These are phyloP conservation scores for Talaromyces borbonicus DNA, from an alignment of 495 filamentous ascomycete species.

Conservation along the genomic window DNA sequence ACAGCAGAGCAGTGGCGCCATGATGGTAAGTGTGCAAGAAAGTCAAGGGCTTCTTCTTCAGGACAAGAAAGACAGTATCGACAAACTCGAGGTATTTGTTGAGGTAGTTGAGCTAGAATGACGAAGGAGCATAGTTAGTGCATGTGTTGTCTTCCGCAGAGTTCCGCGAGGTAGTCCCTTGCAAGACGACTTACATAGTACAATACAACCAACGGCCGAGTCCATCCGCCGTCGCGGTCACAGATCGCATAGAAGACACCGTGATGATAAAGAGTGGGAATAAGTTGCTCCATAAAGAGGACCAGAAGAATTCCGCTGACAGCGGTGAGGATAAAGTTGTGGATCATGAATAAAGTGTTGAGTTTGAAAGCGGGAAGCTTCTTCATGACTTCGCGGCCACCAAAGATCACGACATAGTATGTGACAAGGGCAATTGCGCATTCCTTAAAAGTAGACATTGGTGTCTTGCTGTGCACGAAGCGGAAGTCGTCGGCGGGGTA, in stretches of 20 bases:
- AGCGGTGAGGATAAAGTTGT: constrained; percentile 55
- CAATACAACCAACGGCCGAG: constrained; percentile 50
- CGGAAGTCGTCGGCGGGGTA: constrained; percentile 39
- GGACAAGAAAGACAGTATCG: constrained; percentile 60
- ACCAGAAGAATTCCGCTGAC: constrained; percentile 51
- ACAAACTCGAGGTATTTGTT: constrained; percentile 64
- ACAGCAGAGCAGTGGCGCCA: constrained; percentile 60
- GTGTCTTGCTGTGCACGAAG: constrained; percentile 39
- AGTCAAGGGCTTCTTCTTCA: constrained; percentile 71
- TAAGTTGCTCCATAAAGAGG: constrained; percentile 56
- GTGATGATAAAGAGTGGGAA: constrained; percentile 48
- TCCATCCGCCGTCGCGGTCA: constrained; percentile 56
- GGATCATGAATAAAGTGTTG: constrained; percentile 58
- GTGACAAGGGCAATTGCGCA: constrained; percentile 32
- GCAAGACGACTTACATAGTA: constrained; percentile 49
- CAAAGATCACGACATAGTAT: constrained; percentile 52
- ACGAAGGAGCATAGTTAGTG: too few species aligned
- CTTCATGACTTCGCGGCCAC: constrained; percentile 58
- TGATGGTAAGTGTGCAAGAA: constrained; percentile 72
- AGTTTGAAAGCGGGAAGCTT: constrained; percentile 47
- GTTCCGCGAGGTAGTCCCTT: too few species aligned
- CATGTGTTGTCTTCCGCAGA: too few species aligned
- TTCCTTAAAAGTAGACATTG: constrained; percentile 36
- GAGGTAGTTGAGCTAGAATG: constrained; percentile 55
- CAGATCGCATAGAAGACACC: constrained; percentile 59